phyloP scores from a whole-genome alignment of 2,329 filamentous ascomycete genomes.

The Ophiostoma piceae region DNA sequence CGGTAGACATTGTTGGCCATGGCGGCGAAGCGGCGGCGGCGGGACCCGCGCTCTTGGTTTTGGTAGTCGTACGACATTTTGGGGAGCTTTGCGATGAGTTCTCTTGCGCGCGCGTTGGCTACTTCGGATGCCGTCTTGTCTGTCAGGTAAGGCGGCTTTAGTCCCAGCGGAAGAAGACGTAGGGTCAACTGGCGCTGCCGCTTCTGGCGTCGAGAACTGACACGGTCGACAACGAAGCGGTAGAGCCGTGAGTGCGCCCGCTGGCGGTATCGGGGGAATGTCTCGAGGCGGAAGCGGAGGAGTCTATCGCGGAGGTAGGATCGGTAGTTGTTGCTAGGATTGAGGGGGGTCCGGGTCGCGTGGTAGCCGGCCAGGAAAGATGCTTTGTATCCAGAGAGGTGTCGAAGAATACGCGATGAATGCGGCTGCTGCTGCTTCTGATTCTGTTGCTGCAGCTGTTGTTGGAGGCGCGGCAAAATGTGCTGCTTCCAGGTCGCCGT shows the following conservation, averaged over 20 bases:
- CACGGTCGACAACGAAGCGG: slow-evolving; percentile 61
- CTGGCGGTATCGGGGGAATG: slow-evolving; percentile 64
- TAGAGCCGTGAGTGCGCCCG: slow-evolving; percentile 72
- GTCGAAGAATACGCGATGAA: not conserved
- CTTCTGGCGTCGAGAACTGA: slow-evolving; percentile 50
- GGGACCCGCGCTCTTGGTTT: slow-evolving; percentile 57
- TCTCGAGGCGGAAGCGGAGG: slow-evolving; percentile 67
- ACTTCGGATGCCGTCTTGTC: not conserved
- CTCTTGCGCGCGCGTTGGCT: not conserved
- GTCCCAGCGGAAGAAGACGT: slow-evolving; percentile 37
- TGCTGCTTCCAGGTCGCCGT: slow-evolving; percentile 21
- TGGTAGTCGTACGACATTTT: slow-evolving; percentile 32
- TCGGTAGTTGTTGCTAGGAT: not conserved
- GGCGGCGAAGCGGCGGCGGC: slow-evolving; percentile 70
- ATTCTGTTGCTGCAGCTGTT: not conserved
- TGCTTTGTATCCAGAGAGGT: slow-evolving; percentile 10
- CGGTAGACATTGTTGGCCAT: slow-evolving; percentile 55
- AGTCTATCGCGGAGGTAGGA: slow-evolving; percentile 56
- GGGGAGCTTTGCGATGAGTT: slow-evolving; percentile 23
- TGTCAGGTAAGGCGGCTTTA: not conserved
- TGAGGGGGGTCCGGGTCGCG: not conserved
- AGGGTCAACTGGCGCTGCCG: slow-evolving; percentile 40
- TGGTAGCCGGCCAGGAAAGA: slow-evolving; percentile 18
- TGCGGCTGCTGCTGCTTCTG: not conserved
- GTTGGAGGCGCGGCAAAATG: slow-evolving; percentile 12